phyloP scores from a whole-genome alignment of 345 rosid species.

The Odontarrhena argentea region DNA sequence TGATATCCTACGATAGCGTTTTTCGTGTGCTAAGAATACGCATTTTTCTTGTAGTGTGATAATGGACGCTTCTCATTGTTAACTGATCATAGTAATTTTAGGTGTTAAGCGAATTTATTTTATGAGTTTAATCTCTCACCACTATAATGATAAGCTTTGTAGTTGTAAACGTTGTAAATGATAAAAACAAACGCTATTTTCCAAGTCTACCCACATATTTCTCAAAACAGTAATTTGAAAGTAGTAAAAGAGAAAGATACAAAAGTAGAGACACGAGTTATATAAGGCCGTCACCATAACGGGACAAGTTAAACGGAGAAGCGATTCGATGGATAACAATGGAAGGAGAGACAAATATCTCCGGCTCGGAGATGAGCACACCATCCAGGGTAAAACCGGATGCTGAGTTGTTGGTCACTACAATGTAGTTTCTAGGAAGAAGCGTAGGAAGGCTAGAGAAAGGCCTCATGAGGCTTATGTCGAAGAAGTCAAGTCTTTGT shows the following conservation, averaged over 20 bases:
- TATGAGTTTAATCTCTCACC: too few species aligned
- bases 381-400: constrained; percentile 25
- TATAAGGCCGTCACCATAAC: constrained; percentile 19
- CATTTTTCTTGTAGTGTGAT: too few species aligned
- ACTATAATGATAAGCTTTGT: too few species aligned
- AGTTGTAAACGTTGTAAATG: too few species aligned
- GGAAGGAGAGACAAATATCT: constrained; percentile 33
- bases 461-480: constrained; percentile 28
- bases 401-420: constrained; percentile 31
- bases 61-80: too few species aligned
- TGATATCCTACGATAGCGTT: too few species aligned
- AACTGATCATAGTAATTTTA: too few species aligned
- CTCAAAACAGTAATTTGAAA: background rate
- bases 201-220: background rate
- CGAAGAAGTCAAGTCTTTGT: constrained; percentile 22
- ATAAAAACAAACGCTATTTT: background rate
- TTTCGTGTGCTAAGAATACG: too few species aligned
- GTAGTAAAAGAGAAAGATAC: background rate
- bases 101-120: too few species aligned
- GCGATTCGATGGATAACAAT: constrained; percentile 35
- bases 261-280: background rate
- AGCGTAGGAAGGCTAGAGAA: constrained; percentile 32
- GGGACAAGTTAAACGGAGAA: constrained; percentile 37
- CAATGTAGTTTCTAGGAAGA: constrained; percentile 29
- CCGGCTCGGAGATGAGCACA: constrained; percentile 33